Evolutionary conservation across 1,284 basidiomycete species (phyloP).

Genomic region (Pyrrhoderma noxium): DNA sequence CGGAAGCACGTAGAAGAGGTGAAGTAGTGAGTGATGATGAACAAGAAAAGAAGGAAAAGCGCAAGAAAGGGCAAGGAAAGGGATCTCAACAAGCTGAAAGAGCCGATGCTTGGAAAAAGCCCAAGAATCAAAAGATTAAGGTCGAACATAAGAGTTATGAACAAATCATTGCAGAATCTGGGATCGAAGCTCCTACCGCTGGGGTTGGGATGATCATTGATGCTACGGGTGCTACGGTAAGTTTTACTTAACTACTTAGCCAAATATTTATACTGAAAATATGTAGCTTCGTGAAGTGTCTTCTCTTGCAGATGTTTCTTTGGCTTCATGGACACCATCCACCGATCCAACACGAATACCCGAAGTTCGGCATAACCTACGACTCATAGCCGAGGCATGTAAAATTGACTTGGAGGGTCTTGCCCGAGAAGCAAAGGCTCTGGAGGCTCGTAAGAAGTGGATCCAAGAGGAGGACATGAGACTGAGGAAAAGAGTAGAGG

Average conservation of each 20-base stretch:
- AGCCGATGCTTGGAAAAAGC: constrained; percentile 72
- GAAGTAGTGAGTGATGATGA: constrained; percentile 74
- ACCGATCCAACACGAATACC: constrained; percentile 83
- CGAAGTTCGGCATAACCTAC: constrained; percentile 92
- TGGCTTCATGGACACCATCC: constrained; percentile 79
- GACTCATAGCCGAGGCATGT: constrained; percentile 76
- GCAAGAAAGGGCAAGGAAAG: constrained; percentile 44
- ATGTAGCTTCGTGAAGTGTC: constrained; percentile 71
- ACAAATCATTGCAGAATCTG: constrained; percentile 83
- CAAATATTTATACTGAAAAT: constrained; percentile 11
- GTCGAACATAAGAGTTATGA: constrained; percentile 94
- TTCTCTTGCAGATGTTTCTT: constrained; percentile 71
- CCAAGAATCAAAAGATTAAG: constrained; percentile 77
- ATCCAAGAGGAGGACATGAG: constrained; percentile 65
- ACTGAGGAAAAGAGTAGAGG: constrained; percentile 57
- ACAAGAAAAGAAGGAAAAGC: constrained; percentile 41
- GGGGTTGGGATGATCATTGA: constrained; percentile 86
- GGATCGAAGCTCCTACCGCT: constrained; percentile 43
- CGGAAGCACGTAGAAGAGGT: constrained; percentile 71
- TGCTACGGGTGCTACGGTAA: constrained; percentile 84
- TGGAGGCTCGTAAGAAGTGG: constrained; percentile 75
- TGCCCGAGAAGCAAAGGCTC: constrained; percentile 79
- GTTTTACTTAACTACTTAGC: background rate
- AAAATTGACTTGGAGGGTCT: constrained; percentile 82
- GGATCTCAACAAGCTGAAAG: constrained; percentile 41